These are phyloP conservation scores for Adansonia madagascariensis DNA, from an alignment of 441 rosid genomes.

Conservation along the genomic window DNA sequence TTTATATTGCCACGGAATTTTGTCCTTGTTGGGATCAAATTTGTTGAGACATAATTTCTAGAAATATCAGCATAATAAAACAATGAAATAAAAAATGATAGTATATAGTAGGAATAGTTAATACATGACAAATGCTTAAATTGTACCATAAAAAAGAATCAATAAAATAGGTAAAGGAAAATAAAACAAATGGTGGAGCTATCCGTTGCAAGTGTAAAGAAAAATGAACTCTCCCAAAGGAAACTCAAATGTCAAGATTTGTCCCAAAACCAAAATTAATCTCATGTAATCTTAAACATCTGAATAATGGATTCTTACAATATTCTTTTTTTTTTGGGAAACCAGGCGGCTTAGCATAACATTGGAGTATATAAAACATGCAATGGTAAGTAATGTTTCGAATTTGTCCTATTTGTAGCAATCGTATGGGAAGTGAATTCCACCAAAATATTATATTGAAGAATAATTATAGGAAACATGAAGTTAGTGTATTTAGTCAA, in stretches of 20 bases:
- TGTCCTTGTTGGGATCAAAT: background rate
- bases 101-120: background rate
- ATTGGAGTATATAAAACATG: background rate
- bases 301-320: background rate
- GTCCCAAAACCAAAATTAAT: background rate
- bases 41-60: constrained; percentile 5
- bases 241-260: constrained; percentile 15
- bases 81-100: constrained; percentile 4
- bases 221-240: constrained; percentile 1
- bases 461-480: background rate
- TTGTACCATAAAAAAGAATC: background rate
- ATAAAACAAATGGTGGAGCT: constrained; percentile 4
- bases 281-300: background rate
- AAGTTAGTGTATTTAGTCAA: background rate
- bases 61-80: constrained; percentile 19
- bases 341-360: background rate
- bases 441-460: constrained; percentile 3
- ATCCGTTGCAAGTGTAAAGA: background rate
- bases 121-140: background rate
- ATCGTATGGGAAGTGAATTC: background rate
- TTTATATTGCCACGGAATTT: constrained; percentile 9
- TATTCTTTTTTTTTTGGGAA: constrained; percentile 2
- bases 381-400: background rate
- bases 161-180: background rate
- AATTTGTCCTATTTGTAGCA: constrained; percentile 3